phyloP scores from a whole-genome alignment of 2,329 filamentous ascomycete genomes.

The Aureobasidium lini region DNA sequence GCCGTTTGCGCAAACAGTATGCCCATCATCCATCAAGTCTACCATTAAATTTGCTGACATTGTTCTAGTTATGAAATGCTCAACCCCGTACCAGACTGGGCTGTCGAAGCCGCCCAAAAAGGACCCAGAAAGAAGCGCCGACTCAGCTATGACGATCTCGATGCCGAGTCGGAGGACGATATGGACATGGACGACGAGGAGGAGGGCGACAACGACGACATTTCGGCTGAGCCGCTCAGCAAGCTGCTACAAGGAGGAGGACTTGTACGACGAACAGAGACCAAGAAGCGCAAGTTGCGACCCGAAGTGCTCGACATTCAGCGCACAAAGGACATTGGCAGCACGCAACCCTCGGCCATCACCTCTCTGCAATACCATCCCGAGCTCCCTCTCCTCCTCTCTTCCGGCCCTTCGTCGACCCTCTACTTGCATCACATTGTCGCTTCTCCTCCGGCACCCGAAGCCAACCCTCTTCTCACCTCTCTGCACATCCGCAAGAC shows the following conservation, averaged over 20 bases:
- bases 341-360: constrained; percentile 67
- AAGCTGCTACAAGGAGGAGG: constrained; percentile 68
- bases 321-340: constrained; percentile 75
- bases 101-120: constrained; percentile 35
- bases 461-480: constrained; percentile 81
- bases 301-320: constrained; percentile 88
- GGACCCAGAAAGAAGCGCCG: constrained; percentile 42
- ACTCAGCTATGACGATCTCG: constrained; percentile 38
- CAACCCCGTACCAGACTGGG: constrained; percentile 57
- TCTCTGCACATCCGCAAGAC: constrained; percentile 80
- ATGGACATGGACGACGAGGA: constrained; percentile 36
- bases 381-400: constrained; percentile 77
- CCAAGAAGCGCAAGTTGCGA: constrained; percentile 64
- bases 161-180: constrained; percentile 51
- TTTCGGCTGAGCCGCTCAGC: constrained; percentile 70
- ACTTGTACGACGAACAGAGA: constrained; percentile 48
- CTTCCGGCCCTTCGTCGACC: constrained; percentile 76
- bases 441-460: constrained; percentile 58
- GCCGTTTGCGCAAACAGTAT: constrained; percentile 65
- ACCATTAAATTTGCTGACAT: background rate
- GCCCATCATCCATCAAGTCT: background rate
- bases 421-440: constrained; percentile 86
- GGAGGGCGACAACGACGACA: constrained; percentile 29
- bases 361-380: constrained; percentile 86
- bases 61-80: constrained; percentile 41